phyloP scores from a whole-genome alignment of 1,139 yeast genomes.

The Geotrichum carabidarum region DNA sequence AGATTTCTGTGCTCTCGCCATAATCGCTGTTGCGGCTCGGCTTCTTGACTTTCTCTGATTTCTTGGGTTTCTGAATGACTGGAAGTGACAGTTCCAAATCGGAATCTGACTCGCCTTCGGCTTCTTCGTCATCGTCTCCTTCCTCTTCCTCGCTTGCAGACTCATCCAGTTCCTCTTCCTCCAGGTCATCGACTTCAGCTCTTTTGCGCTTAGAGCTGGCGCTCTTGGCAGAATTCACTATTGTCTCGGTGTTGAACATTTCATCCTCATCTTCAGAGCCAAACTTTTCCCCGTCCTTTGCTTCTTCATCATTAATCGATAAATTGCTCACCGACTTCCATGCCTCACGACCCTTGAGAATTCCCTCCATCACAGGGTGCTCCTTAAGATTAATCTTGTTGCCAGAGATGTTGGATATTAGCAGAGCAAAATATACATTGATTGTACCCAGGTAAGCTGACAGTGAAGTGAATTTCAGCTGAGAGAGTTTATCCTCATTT shows the following conservation, averaged over 20 bases:
- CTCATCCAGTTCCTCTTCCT: conserved; percentile 23
- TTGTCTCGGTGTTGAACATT: conserved; percentile 16
- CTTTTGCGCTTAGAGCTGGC: conserved; percentile 15
- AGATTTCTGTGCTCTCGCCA: conserved; percentile 55
- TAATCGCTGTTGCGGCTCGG: conserved; percentile 45
- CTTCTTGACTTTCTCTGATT: conserved; percentile 20
- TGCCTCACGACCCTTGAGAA: conserved; percentile 74
- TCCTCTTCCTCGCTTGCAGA: conserved; percentile 21
- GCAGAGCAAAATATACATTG: conserved; percentile 67
- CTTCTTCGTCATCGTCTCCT: conserved; percentile 31
- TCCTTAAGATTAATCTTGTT: conserved; percentile 69
- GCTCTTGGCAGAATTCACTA: conserved; percentile 19
- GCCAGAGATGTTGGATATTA: conserved; percentile 51
- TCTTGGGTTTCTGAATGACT: conserved; percentile 33
- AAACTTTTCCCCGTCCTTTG: conserved; percentile 4
- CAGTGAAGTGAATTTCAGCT: conserved; percentile 48
- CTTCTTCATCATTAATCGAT: conserved; percentile 23
- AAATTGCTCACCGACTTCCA: conserved; percentile 52
- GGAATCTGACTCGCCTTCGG: conserved; percentile 27
- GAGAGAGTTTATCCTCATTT: conserved; percentile 40
- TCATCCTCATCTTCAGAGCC: conserved; percentile 26
- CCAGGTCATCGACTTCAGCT: conserved; percentile 28
- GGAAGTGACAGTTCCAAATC: conserved; percentile 51
- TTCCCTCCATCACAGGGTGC: conserved; percentile 82
- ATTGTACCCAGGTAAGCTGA: conserved; percentile 72